Evolutionary conservation across 345 rosid genomes (phyloP).

Genomic region (Carallia pectinifolia): DNA sequence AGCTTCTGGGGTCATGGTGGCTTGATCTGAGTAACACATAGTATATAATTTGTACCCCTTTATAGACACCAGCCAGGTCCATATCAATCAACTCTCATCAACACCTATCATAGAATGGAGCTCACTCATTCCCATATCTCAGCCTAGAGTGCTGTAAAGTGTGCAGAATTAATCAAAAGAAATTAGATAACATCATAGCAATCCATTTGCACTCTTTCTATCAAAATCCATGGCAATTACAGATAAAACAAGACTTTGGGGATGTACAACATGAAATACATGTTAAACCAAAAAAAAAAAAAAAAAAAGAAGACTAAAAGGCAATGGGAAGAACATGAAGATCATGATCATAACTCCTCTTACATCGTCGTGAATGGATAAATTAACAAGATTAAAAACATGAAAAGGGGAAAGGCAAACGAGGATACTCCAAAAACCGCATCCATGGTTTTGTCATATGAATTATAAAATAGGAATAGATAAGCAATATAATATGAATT

Average conservation of each 20-base stretch:
- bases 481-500: background rate
- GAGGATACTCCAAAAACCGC: slow-evolving; percentile 68
- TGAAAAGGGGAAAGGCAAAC: slow-evolving; percentile 21
- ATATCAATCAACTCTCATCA: slow-evolving; percentile 10
- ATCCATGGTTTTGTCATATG: slow-evolving; percentile 37
- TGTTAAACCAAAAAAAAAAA: background rate
- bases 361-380: slow-evolving; percentile 30
- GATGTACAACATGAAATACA: slow-evolving; percentile 21
- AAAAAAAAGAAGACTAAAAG: background rate
- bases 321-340: background rate
- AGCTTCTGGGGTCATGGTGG: background rate
- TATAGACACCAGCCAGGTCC: slow-evolving; percentile 7
- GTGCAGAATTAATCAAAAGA: too few relatives aligned
- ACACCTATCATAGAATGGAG: background rate
- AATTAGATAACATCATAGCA: background rate
- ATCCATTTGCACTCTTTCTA: slow-evolving; percentile 8
- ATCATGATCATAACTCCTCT: slow-evolving; percentile 26
- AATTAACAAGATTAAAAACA: slow-evolving; percentile 8
- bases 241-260: background rate
- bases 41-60: slow-evolving; percentile 4
- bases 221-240: slow-evolving; percentile 3
- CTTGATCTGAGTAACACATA: background rate
- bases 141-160: too few relatives aligned
- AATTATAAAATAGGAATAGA: background rate
- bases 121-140: too few relatives aligned